Evolutionary conservation across 2,329 filamentous ascomycete species (phyloP).

Genomic region (Lithohypha guttulata): DNA sequence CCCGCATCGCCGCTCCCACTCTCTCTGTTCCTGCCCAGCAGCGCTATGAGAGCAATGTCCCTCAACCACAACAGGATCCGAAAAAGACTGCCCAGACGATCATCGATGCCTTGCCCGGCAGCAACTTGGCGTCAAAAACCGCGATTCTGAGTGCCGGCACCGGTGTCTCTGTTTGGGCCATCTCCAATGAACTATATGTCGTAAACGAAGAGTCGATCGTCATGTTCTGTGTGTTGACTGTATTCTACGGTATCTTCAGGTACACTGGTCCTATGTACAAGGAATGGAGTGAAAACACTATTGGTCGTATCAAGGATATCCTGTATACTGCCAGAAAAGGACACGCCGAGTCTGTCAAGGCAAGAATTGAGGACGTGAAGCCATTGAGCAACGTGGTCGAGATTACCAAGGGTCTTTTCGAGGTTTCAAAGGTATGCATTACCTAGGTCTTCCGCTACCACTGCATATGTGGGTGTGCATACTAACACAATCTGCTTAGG

Average conservation of each 20-base stretch:
- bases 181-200: constrained; percentile 99
- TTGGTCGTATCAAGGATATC: constrained; percentile 87
- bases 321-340: constrained; percentile 87
- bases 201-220: constrained; percentile 98
- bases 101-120: constrained; percentile 85
- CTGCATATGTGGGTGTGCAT: background rate
- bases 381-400: constrained; percentile 91
- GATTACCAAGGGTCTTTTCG: constrained; percentile 92
- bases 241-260: constrained; percentile 87
- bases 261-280: constrained; percentile 86
- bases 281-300: constrained; percentile 83
- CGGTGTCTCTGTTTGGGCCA: constrained; percentile 82
- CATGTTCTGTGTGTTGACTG: constrained; percentile 79
- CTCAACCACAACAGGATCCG: constrained; percentile 72
- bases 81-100: constrained; percentile 96
- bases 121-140: constrained; percentile 85
- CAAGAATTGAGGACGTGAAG: constrained; percentile 85
- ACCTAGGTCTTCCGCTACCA: background rate
- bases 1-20: constrained; percentile 62
- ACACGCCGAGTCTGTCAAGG: constrained; percentile 91
- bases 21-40: constrained; percentile 55
- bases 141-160: constrained; percentile 90
- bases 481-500: constrained; percentile 42
- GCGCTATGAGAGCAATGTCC: constrained; percentile 66
- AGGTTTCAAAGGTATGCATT: constrained; percentile 79